Evolutionary conservation across 2,329 filamentous ascomycete genomes (phyloP).

Genomic region (Trichoderma oligosporum): DNA sequence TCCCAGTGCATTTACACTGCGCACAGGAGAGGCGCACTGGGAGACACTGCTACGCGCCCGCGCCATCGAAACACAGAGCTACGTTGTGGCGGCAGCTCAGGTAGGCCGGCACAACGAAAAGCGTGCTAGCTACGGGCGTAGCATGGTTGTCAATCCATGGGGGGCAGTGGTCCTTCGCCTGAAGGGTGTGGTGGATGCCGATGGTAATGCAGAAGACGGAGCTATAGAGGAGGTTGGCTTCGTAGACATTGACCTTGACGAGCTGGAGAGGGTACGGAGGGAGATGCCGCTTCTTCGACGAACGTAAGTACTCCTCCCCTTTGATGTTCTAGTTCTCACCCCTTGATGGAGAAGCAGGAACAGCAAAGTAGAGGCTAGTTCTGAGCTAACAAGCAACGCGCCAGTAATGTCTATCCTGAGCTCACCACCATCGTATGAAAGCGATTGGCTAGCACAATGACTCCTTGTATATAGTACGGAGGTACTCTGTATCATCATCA

Average conservation of each 20-base stretch:
- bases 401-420: constrained; percentile 15
- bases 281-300: constrained; percentile 52
- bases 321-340: not conserved
- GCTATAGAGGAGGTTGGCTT: constrained; percentile 48
- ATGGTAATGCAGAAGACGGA: constrained; percentile 39
- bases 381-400: constrained; percentile 2
- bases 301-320: constrained; percentile 41
- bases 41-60: constrained; percentile 70
- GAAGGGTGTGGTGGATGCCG: constrained; percentile 49
- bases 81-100: constrained; percentile 83
- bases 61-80: constrained; percentile 85
- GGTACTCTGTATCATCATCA: too few species aligned
- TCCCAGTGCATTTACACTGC: constrained; percentile 85
- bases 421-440: not conserved
- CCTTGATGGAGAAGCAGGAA: not conserved
- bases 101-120: constrained; percentile 67
- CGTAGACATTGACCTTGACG: constrained; percentile 50
- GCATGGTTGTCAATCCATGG: constrained; percentile 84
- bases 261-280: constrained; percentile 46
- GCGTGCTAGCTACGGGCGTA: constrained; percentile 78
- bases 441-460: too few species aligned
- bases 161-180: constrained; percentile 67
- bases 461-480: too few species aligned
- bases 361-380: not conserved
- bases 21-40: constrained; percentile 85